Base-by-base conservation (phyloP, 1,284 basidiomycete genomes). In the Apiotrichum siamense region DNA sequence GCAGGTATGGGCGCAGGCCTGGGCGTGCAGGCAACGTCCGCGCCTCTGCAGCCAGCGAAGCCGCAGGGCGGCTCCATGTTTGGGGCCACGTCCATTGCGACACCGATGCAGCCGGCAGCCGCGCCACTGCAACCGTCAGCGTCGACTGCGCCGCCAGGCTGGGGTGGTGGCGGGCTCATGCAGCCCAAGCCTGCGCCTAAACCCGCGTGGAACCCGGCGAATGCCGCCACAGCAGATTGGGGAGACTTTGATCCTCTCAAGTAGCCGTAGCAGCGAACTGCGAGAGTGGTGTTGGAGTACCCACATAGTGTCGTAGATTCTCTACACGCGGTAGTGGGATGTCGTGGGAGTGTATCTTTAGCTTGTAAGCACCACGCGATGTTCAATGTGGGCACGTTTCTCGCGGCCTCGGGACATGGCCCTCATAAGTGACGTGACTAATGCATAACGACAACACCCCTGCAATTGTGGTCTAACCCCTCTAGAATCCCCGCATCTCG, bases 181-280 rank as follows among this genome's bases (percentile, higher is more conserved):
- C 66, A 70, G 52, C 72, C 72, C 15, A 64, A 66, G 0, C 49
- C 53, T 1, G 60, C 61, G 35, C 47, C 63, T 2, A 66, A 66
- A 50, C 61, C 69, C 3, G 47, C 60, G 9, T 67, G 60, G 62
- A 51, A 31, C n/a, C 36, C 39, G 21, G 50, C 37, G 3, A 47
- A 45, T 23, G 58, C 60, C 1, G 49, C 51, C 25, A 49, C 49
- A 17, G 49, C 55, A 6, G 69, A 71, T 51, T 75, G 73, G 73
- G 67, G 64, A 4, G 72, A 72, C 52, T 73, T 75, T 50, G 73
- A 75, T 50, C 72, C 73, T 7, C 51, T 73, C 21, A 68, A 66
- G 39, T 71, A 58, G 41, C n/a, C n/a, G n/a, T n/a, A n/a, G n/a
- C n/a, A n/a, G n/a, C n/a, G n/a, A n/a, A n/a, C n/a, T n/a, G n/a